phyloP scores from a whole-genome alignment of 1,284 basidiomycete genomes.

The Schizophyllum amplum region DNA sequence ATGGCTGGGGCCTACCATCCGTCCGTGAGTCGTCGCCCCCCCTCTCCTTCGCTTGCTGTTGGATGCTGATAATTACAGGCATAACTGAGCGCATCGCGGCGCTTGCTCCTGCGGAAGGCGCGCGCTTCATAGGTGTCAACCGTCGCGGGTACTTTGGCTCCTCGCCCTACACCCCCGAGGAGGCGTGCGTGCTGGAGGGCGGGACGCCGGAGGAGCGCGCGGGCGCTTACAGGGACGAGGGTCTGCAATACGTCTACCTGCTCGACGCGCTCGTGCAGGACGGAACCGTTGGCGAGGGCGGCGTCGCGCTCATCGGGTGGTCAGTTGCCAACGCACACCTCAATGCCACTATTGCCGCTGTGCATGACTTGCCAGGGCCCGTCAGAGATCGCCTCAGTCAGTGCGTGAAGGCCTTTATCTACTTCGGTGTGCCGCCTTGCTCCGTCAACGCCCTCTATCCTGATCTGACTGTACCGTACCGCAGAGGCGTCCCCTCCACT shows the following conservation, averaged over 20 bases:
- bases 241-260: slow-evolving; percentile 19
- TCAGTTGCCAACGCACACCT: slow-evolving; percentile 23
- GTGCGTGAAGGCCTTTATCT: slow-evolving; percentile 19
- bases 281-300: slow-evolving; percentile 16
- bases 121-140: slow-evolving; percentile 19
- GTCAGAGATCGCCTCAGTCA: slow-evolving; percentile 14
- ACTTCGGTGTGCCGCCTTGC: too few species aligned
- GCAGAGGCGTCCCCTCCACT: too few species aligned
- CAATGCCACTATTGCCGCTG: slow-evolving; percentile 19
- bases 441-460: too few species aligned
- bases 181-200: slow-evolving; percentile 13
- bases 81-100: slow-evolving; percentile 34
- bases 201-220: slow-evolving; percentile 19
- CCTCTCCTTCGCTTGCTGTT: neutral
- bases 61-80: slow-evolving; percentile 6
- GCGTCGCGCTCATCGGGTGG: slow-evolving; percentile 30
- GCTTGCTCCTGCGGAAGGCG: slow-evolving; percentile 20
- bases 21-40: neutral
- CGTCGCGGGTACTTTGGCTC: slow-evolving; percentile 20
- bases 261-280: too few species aligned
- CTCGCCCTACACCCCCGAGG: slow-evolving; percentile 14
- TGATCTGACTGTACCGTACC: too few species aligned
- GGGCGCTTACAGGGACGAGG: slow-evolving; percentile 18
- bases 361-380: slow-evolving; percentile 15
- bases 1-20: neutral